Conservation (phyloP, 23 red algal genomes). For the Agarophyton chilense region DNA sequence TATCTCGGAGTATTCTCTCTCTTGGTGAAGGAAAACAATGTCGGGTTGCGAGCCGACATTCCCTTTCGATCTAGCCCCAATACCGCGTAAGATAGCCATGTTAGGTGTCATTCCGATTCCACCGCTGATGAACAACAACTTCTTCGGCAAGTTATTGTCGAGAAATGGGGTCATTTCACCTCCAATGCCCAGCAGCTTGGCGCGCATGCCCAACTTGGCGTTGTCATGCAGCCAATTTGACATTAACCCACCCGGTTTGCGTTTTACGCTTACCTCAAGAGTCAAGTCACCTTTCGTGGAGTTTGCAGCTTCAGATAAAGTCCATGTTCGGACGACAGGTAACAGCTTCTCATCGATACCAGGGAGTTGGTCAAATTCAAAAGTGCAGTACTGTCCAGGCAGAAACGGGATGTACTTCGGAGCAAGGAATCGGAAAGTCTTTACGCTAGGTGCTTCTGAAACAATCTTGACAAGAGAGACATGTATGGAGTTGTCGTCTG, state of each 20-base stretch:
- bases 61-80: slow-evolving; percentile 22
- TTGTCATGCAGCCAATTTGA: slow-evolving; percentile 69
- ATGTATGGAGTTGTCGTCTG: slow-evolving; percentile 11
- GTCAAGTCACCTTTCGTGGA: slow-evolving; percentile 68
- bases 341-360: background rate
- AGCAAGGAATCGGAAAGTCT: slow-evolving; percentile 75
- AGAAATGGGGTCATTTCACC: slow-evolving; percentile 69
- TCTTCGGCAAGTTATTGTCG: slow-evolving; percentile 1
- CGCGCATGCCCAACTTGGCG: slow-evolving; percentile 31
- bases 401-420: slow-evolving; percentile 52
- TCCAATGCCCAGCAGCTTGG: slow-evolving; percentile 54
- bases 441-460: slow-evolving; percentile 32
- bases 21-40: slow-evolving; percentile 55
- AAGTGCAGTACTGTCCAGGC: slow-evolving; percentile 80
- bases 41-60: background rate
- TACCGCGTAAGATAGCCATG: slow-evolving; percentile 74
- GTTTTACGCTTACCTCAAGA: slow-evolving; percentile 77
- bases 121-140: slow-evolving; percentile 61
- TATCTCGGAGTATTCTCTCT: slow-evolving; percentile 12
- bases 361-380: slow-evolving; percentile 46
- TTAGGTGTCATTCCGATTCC: slow-evolving; percentile 80
- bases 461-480: slow-evolving; percentile 55
- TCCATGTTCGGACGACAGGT: slow-evolving; percentile 73
- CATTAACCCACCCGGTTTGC: slow-evolving; percentile 44
- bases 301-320: slow-evolving; percentile 66